phyloP scores from a whole-genome alignment of 2,329 filamentous ascomycete genomes.

The Arthrocladium fulminans region DNA sequence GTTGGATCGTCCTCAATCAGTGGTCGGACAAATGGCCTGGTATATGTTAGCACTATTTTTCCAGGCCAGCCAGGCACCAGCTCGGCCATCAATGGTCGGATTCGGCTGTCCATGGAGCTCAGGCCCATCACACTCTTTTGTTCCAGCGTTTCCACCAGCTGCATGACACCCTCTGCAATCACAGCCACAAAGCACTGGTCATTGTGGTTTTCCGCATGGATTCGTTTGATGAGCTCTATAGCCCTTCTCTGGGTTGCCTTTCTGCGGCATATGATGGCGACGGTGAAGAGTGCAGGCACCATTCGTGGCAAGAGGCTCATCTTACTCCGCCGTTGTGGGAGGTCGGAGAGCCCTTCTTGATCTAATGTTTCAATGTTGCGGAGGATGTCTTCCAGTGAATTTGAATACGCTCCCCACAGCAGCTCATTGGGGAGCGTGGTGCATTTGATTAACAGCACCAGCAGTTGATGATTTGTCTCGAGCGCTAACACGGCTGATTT shows the following conservation, averaged over 20 bases:
- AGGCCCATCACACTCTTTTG: conserved; percentile 6
- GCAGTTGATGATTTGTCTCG: conserved; percentile 8
- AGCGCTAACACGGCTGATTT: conserved; percentile 2
- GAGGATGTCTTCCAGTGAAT: conserved; percentile 1
- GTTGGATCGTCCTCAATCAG: conserved; percentile 1
- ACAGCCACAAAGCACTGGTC: conserved; percentile 7
- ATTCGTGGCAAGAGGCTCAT: conserved; percentile 7
- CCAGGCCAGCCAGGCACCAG: conserved; percentile 4
- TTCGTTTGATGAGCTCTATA: conserved; percentile 5
- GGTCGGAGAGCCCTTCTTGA: neutral
- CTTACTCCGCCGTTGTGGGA: conserved; percentile 1
- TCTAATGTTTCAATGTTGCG: conserved; percentile 1
- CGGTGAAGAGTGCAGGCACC: conserved; percentile 8
- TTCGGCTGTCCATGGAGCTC: conserved; percentile 3
- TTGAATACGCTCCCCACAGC: conserved; percentile 2
- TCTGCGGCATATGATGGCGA: conserved; percentile 3
- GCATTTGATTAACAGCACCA: conserved; percentile 4
- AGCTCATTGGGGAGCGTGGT: conserved; percentile 5
- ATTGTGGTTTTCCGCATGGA: conserved; percentile 7
- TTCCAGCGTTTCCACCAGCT: conserved; percentile 3
- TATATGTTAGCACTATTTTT: conserved; percentile 6
- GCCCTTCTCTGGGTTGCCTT: conserved; percentile 2
- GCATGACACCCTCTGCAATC: conserved; percentile 4
- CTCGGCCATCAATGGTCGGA: conserved; percentile 7
- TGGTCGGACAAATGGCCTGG: conserved; percentile 6